These are phyloP conservation scores for Lepidopterella palustris DNA, from an alignment of 495 filamentous ascomycete genomes.

Conservation along the genomic window DNA sequence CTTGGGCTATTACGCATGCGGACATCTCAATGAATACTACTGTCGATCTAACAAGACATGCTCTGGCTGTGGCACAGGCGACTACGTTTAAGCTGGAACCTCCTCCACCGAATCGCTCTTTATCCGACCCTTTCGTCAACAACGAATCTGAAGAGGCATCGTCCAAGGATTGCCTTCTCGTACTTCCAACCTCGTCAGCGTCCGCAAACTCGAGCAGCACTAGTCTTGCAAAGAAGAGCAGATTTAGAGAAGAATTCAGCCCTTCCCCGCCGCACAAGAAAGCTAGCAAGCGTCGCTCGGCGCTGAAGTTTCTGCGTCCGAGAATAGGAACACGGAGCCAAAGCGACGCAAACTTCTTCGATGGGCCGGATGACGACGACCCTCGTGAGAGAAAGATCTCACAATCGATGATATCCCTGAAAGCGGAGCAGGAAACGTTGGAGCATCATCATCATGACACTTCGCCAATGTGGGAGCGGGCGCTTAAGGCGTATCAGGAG, in stretches of 20 bases:
- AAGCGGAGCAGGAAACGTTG: conserved; percentile 12
- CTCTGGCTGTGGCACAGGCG: background rate
- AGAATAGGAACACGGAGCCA: background rate
- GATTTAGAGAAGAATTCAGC: conserved; percentile 27
- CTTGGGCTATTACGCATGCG: background rate
- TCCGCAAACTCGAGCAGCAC: background rate
- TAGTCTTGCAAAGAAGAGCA: conserved; percentile 16
- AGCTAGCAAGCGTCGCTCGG: background rate
- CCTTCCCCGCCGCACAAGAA: conserved; percentile 21
- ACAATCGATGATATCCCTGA: conserved; percentile 1
- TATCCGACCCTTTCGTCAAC: background rate
- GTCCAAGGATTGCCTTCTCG: background rate
- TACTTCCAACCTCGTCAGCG: background rate
- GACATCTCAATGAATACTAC: background rate
- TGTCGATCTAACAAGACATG: background rate
- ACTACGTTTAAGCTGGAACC: background rate
- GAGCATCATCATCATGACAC: background rate
- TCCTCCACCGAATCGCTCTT: background rate
- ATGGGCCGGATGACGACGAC: conserved; percentile 1
- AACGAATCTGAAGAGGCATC: background rate
- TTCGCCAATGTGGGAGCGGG: conserved; percentile 19
- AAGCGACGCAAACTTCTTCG: background rate
- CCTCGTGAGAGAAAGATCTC: background rate
- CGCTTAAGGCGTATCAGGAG: conserved; percentile 24
- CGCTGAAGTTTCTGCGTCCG: conserved; percentile 15